These are phyloP conservation scores for Heterobasidion irregulare DNA, from an alignment of 1,284 basidiomycete species.

Conservation along the genomic window DNA sequence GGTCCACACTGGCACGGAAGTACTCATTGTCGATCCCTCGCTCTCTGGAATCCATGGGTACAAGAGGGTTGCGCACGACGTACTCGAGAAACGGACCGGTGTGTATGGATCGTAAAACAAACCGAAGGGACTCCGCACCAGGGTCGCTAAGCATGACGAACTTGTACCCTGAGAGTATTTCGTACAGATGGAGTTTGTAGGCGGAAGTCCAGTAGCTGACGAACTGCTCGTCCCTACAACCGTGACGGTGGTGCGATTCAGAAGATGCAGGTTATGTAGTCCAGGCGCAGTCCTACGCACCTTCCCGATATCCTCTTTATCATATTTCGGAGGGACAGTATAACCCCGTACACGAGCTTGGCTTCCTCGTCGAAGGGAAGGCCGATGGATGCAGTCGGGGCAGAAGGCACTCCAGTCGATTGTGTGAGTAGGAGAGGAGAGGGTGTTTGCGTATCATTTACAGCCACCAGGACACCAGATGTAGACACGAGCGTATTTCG, in stretches of 20 bases:
- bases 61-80: conserved; percentile 87
- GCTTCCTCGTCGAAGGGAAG: conserved; percentile 95
- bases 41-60: conserved; percentile 72
- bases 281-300: conserved; percentile 31
- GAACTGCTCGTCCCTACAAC: conserved; percentile 78
- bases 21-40: conserved; percentile 89
- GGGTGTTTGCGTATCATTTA: conserved; percentile 40
- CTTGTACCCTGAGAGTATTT: conserved; percentile 90
- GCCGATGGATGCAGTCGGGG: conserved; percentile 28
- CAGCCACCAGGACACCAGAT: conserved; percentile 61
- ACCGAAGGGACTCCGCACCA: conserved; percentile 72
- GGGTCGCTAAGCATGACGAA: conserved; percentile 94
- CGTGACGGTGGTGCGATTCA: not conserved
- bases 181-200: conserved; percentile 92
- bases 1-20: conserved; percentile 78
- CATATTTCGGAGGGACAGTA: conserved; percentile 91
- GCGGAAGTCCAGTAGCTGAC: conserved; percentile 85
- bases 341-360: conserved; percentile 95
- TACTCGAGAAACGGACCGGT: conserved; percentile 91
- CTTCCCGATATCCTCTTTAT: conserved; percentile 86
- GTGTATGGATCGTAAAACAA: conserved; percentile 83
- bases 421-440: conserved; percentile 29
- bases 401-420: conserved; percentile 16
- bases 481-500: conserved; percentile 53
- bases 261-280: conserved; percentile 1